Evolutionary conservation across 2,329 filamentous ascomycete genomes (phyloP), one percentile per base, ranked within the genome.

Genomic region (Fusarium longipes): DNA sequence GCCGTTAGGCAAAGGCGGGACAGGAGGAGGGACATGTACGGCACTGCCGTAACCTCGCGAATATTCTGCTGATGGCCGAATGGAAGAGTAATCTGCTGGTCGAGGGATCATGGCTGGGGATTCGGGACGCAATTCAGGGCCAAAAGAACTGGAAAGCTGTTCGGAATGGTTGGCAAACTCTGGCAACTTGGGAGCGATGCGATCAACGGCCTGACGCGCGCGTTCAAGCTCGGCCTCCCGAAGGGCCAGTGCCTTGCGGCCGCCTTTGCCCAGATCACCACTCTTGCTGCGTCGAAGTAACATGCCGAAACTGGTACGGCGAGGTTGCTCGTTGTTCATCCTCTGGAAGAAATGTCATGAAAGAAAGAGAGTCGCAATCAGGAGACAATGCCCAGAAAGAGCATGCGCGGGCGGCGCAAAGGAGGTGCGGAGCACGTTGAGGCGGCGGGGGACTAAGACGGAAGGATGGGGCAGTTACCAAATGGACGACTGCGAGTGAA

Each of bases 251-350:
- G 81, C 82, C 81, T 88, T 90, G 78, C 84, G 88, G 77, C 82
- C 83, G 67, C 81, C 82, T 71, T 86, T 87, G 70, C 83, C 84
- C 58, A 91, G 77, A 68, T 92, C 89, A 62, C 85, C 86, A 58
- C 89, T 91, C 76, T 91, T 91, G 76, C 86, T 86, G 71, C 89
- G 87, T 78, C 88, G 85, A 65, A 91, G 84, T 75, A 92, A 85
- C 79, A 86, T 85, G 73, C 83, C 82, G 79, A 86, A 80, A 73
- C 81, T 84, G 68, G 83, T 73, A 58, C 76, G 76, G 68, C 73
- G 77, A 69, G 74, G 70, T 54, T 68, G 70, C 49, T 70, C 65
- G 57, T 68, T 62, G 70, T 70, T 76, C 73, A 77, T 77, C 70
- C 72, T 78, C 63, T 67, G 55, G 58, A 56, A 58, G 56, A 63